Base-by-base conservation (phyloP, 176 grass and related monocot genomes). In the Neostapfia colusana region DNA sequence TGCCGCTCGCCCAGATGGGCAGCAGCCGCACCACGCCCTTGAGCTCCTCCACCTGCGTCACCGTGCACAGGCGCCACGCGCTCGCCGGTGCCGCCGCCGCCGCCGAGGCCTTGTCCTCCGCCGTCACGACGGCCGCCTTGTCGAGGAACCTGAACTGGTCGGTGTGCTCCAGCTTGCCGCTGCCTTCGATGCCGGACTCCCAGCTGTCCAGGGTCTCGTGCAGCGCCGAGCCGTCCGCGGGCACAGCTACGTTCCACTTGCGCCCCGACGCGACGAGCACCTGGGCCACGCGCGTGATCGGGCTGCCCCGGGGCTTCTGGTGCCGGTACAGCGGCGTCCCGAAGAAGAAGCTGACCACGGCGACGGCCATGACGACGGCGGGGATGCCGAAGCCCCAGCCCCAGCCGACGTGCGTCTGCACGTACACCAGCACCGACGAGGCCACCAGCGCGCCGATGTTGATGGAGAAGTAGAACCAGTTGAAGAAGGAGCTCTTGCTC, bases 331-430 rank as follows among this genome's bases (percentile, higher is more conserved):
- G 79, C 2, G 73, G 74, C 50, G 89, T 90, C 0, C 89, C 93
- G 2, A 38, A 59, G 8, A 70, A 82, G 83, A 96, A 96, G 8
- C 81, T 61, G 20, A 42, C 79, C 18, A 92, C 82, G n/a, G 93
- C 89, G 58, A 92, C 57, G 40, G 20, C 84, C 89, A 96, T 92
- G 81, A 66, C 80, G 18, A 67, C 2, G 5, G 93, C 70, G 20
- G 93, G 93, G 24, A 96, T 86, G 28, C 87, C 89, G 44, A 96
- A 73, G 0, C 93, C 93, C 89, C 84, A 90, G 0, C 89, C 93
- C 93, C 93, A 92, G 4, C 93, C 87, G 0, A 96, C 81, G 79
- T 96, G 86, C 68, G 92, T 89, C 85, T 96, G 93, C 69, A 96
- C 67, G 60, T 81, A 96, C 75, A 96, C 89, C 65, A 96, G 75